Base-by-base conservation (phyloP, 805 yeast genomes). In the Teunomyces funiuensis region DNA sequence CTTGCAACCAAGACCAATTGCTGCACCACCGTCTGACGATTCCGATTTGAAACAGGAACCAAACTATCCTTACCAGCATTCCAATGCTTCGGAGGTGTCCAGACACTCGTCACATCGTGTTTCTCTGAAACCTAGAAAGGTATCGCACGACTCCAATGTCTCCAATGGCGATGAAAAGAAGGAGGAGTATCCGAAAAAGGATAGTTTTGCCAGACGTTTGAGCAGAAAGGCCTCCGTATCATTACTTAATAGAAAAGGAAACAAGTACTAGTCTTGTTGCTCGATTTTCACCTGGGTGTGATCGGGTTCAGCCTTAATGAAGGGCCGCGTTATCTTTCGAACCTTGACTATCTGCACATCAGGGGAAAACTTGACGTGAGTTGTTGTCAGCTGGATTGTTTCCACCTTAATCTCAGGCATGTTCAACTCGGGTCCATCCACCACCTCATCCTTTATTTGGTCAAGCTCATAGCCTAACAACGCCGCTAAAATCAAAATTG, bases 351-450 rank as follows among this genome's bases (percentile, higher is more conserved):
- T 64, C 37, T 66, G 61, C 6, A 86, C 77, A 51, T 83, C 83
- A 5, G 68, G 71, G 0, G 93, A 70, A 47, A 84, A 73, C 49
- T 76, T 81, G 3, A 85, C 88, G 17, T 70, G 71, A 0, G 69
- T 67, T 1, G 73, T 67, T 3, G 76, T 76, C 0, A 82, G 77
- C 2, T 71, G 71, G 14, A 85, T 76, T 0, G 95, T 86, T 48
- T 87, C 95, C n/a, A 82, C 76, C 9, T 58, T 58, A 5, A 82
- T 75, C 2, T 68, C 73, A 0, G 93, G 93, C 81, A 86, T 74
- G 50, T 85, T 85, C 2, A 73, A 75, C 49, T 85, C 95, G 0
- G 95, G 93, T 0, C 93, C 93, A 55, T 78, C 77, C 1, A 75
- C 74, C 4, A 85, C 73, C 16, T 67, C 66, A 20, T 73, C 69